Conservation (phyloP, 2,329 filamentous ascomycete genomes). For the Teratosphaeria gauchensis region DNA sequence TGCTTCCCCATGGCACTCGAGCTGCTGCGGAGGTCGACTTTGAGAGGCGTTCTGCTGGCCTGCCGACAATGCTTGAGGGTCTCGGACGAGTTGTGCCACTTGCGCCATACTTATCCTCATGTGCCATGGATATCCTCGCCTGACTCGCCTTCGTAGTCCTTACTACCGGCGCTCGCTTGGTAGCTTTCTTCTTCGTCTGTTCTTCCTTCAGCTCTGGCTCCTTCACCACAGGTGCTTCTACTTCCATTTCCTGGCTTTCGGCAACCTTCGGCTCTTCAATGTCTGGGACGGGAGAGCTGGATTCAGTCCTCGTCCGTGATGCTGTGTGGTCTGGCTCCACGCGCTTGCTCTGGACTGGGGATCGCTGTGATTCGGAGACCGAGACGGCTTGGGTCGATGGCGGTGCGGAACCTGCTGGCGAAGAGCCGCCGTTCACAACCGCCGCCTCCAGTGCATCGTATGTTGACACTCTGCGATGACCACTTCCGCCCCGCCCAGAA, state of each 20-base stretch:
- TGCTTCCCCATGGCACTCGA: neutral
- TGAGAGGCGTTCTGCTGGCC: neutral
- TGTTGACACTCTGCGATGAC: neutral
- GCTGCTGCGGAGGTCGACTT: neutral
- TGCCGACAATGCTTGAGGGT: neutral
- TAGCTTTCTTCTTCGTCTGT: conserved; percentile 7
- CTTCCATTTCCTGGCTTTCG: neutral
- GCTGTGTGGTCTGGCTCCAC: neutral
- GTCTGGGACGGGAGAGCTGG: neutral
- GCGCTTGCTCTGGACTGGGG: neutral
- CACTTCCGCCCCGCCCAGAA: neutral
- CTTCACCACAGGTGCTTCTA: conserved; percentile 1
- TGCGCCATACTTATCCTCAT: conserved; percentile 14
- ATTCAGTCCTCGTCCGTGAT: neutral
- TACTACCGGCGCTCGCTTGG: conserved; percentile 19
- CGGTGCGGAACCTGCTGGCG: conserved; percentile 14
- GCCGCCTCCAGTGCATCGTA: conserved; percentile 20
- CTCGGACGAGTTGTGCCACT: neutral
- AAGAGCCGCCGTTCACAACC: conserved; percentile 11
- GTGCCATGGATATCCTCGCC: conserved; percentile 22
- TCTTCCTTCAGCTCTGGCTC: neutral
- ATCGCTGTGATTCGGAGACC: neutral
- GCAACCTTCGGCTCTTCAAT: neutral
- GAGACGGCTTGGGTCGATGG: neutral
- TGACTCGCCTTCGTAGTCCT: conserved; percentile 23